phyloP scores from a whole-genome alignment of 306 rosid species.

The Inga oerstediana region DNA sequence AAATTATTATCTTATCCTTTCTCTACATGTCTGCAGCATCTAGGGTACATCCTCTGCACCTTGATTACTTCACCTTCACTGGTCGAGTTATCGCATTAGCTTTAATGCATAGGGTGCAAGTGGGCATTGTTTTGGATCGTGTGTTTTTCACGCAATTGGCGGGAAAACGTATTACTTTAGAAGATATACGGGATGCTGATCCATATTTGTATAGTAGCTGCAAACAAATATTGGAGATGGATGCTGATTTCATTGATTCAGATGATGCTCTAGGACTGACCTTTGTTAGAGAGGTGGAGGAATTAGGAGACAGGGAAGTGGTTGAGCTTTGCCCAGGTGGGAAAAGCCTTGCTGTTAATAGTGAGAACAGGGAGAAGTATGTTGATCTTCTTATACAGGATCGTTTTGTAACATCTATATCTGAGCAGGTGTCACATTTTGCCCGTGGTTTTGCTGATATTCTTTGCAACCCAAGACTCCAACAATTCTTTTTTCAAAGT shows the following conservation, averaged over 20 bases:
- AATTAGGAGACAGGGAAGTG: constrained; percentile 68
- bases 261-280: constrained; percentile 93
- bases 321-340: constrained; percentile 81
- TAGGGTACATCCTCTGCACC: constrained; percentile 87
- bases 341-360: constrained; percentile 61
- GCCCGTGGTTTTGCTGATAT: constrained; percentile 79
- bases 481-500: constrained; percentile 59
- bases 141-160: constrained; percentile 89
- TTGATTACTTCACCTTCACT: constrained; percentile 76
- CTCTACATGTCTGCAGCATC: constrained; percentile 69
- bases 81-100: constrained; percentile 93
- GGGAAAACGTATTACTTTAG: constrained; percentile 61
- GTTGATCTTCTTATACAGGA: constrained; percentile 73
- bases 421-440: constrained; percentile 81
- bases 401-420: constrained; percentile 73
- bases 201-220: constrained; percentile 75
- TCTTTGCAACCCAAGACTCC: constrained; percentile 52
- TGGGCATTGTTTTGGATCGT: constrained; percentile 87
- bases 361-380: constrained; percentile 72
- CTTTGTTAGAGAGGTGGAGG: constrained; percentile 88
- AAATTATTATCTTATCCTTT: constrained; percentile 30
- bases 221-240: constrained; percentile 87
- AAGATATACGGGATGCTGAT: constrained; percentile 85
- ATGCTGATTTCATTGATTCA: constrained; percentile 72
- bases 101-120: constrained; percentile 93